These are phyloP conservation scores for Hericium rajendrae DNA, from an alignment of 768 basidiomycete genomes.

Conservation along the genomic window DNA sequence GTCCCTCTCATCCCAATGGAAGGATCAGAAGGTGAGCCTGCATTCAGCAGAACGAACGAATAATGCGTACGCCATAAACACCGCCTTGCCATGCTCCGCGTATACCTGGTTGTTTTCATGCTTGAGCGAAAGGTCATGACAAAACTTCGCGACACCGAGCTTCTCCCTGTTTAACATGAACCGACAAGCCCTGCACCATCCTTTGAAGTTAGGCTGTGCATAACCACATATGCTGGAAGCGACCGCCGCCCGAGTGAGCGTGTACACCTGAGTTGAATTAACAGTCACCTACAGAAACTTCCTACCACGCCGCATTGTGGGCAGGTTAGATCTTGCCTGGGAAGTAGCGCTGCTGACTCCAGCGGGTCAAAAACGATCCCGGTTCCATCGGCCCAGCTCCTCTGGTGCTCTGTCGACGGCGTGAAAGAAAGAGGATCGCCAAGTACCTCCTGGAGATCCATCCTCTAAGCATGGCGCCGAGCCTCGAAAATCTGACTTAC, in stretches of 20 bases:
- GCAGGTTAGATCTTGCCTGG: conserved; percentile 3
- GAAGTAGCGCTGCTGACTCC: background rate
- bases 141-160: conserved; percentile 35
- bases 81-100: conserved; percentile 5
- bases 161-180: conserved; percentile 31
- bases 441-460: background rate
- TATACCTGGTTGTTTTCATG: conserved; percentile 14
- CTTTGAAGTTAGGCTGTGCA: conserved; percentile 31
- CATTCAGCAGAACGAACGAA: background rate
- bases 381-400: background rate
- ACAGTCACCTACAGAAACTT: too few relatives aligned
- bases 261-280: too few relatives aligned
- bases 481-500: background rate
- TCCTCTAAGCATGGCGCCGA: background rate
- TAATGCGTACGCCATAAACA: conserved; percentile 28
- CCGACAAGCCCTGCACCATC: conserved; percentile 28
- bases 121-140: conserved; percentile 25
- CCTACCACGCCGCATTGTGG: background rate
- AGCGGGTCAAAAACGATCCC: conserved; percentile 21
- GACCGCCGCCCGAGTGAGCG: too few relatives aligned
- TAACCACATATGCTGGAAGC: conserved; percentile 40
- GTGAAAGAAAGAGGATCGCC: background rate
- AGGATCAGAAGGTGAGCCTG: too few relatives aligned
- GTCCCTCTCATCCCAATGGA: too few relatives aligned
- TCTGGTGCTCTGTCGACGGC: background rate